Evolutionary conservation across 306 rosid genomes (phyloP), one percentile per base, ranked within the genome.

Genomic region (Lupinus albus): DNA sequence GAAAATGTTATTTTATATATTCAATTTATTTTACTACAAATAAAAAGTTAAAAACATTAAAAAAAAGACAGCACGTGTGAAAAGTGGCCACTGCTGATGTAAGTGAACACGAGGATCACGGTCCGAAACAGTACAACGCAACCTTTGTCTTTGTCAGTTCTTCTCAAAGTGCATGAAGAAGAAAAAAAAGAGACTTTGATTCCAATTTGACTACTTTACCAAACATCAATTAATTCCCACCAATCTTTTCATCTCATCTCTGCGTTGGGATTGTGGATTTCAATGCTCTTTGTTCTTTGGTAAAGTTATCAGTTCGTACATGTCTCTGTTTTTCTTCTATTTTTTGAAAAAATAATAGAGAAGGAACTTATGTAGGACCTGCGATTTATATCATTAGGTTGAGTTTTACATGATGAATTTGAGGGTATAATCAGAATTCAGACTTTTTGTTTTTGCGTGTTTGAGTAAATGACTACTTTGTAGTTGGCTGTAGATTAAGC

Each of bases 381-480:
- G 59, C 41, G 20, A 18, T 59, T 67, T 60, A 58, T 62, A 50
- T 11, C 56, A n/a, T 49, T 14, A 41, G 11, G 4, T 5, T 11
- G 35, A 16, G 33, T 39, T 14, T 20, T 48, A 60, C 64, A 46
- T 25, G 65, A 10, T 50, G 74, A 17, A 64, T 30, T 8, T 64
- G 11, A 32, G 70, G 50, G 12, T 42, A 67, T 72, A 13, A 15
- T 72, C 61, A 70, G 25, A 56, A 60, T 55, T 39, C 50, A 64
- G 53, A 61, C 0, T 41, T 46, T 30, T 30, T 33, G 30, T 17
- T 50, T 20, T 48, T 53, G 41, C 72, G 62, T 52, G 48, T 20
- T 15, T 54, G 14, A 17, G 36, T 39, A 18, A 10, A 13, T 32
- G 28, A 47, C 11, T 36, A 13, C 38, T 20, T 77, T 69, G 10